Percentiles rank a stretch among this genome's conserved stretches.
Evolutionary conservation across 202 grass and related monocot genomes (phyloP).

Genomic region (Dendrocalamus latiflorus): DNA sequence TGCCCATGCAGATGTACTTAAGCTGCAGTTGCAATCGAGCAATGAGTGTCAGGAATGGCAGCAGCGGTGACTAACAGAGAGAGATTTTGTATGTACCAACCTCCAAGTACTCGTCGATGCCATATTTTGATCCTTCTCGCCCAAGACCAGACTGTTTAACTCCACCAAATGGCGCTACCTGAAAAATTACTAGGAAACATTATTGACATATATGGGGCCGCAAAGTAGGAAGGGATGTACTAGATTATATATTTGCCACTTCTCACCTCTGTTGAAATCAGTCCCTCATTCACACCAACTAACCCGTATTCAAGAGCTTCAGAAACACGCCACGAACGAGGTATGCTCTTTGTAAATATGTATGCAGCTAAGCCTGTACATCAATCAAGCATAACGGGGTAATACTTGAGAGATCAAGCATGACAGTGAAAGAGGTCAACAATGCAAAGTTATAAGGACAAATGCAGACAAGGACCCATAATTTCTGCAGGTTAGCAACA

Average conservation of each 20-base stretch:
- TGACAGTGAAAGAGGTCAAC: not conserved
- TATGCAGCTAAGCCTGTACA: conserved; percentile 83
- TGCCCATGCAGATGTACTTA: conserved; percentile 94
- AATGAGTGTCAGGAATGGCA: not conserved
- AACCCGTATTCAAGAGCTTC: conserved; percentile 93
- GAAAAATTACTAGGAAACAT: not conserved
- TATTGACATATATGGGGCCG: not conserved
- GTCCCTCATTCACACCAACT: conserved; percentile 87
- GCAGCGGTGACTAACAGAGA: not conserved
- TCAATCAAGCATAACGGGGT: conserved; percentile 14
- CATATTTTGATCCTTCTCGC: conserved; percentile 94
- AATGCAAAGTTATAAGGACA: not conserved
- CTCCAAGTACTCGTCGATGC: conserved; percentile 81
- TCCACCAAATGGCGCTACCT: conserved; percentile 93
- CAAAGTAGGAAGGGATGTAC: not conserved
- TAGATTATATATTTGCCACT: not conserved
- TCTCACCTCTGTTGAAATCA: conserved; percentile 85
- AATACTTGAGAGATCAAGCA: not conserved
- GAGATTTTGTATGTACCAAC: conserved; percentile 32
- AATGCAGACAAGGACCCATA: not conserved
- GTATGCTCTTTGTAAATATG: conserved; percentile 87
- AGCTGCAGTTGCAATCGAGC: conserved; percentile 45
- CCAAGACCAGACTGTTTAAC: conserved; percentile 94
- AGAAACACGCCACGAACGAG: conserved; percentile 83
- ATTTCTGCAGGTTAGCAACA: not conserved